Evolutionary conservation across 1,139 yeast genomes (phyloP).

Genomic region (Candida neerlandica): DNA sequence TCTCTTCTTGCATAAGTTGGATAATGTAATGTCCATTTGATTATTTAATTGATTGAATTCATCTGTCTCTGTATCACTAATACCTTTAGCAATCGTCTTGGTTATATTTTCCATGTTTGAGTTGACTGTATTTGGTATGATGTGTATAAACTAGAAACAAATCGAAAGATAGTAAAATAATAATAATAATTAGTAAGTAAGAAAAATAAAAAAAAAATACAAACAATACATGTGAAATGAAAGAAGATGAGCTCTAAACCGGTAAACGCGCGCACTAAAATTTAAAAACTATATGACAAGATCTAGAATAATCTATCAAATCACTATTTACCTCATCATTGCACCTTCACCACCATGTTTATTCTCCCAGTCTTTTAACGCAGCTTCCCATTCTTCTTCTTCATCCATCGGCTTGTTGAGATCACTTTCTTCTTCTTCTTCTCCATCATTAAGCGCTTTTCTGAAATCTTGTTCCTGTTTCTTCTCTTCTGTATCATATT

Average conservation of each 20-base stretch:
- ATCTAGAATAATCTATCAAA: slow-evolving; percentile 2
- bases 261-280: background rate
- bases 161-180: background rate
- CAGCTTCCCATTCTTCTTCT: slow-evolving; percentile 73
- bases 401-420: slow-evolving; percentile 41
- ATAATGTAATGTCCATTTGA: slow-evolving; percentile 20
- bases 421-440: slow-evolving; percentile 13
- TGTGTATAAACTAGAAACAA: background rate
- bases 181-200: background rate
- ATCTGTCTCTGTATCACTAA: background rate
- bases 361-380: slow-evolving; percentile 65
- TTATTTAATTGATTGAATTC: slow-evolving; percentile 9
- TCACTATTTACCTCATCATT: slow-evolving; percentile 8
- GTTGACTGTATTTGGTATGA: background rate
- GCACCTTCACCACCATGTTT: slow-evolving; percentile 18
- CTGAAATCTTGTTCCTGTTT: slow-evolving; percentile 27
- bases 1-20: slow-evolving; percentile 18
- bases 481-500: slow-evolving; percentile 45
- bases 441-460: background rate
- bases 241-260: background rate
- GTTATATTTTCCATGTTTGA: background rate
- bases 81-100: background rate
- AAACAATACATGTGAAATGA: background rate
- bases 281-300: background rate
- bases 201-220: background rate